A percentile compares a stretch with the other conserved stretches of the same genome.
Conservation (phyloP, 169 alveolate species). For the Eimeria falciformis region DNA sequence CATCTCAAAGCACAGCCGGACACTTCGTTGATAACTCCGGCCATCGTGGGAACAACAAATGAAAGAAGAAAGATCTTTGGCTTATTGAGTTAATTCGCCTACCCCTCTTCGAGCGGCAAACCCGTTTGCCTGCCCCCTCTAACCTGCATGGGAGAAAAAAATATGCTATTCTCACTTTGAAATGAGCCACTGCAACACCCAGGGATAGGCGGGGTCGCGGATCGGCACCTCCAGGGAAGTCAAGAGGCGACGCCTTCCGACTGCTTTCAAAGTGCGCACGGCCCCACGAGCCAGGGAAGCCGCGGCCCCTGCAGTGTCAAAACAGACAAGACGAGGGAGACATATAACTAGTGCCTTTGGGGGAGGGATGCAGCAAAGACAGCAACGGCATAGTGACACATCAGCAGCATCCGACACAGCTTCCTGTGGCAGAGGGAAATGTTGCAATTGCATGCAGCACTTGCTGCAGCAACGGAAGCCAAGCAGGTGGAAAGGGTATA, state of each 20-base stretch:
- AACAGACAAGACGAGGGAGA: not conserved
- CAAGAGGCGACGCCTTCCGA: conserved; percentile 70
- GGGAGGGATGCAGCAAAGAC: not conserved
- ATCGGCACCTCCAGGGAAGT: conserved; percentile 83
- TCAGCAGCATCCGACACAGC: not conserved
- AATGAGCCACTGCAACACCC: conserved; percentile 86
- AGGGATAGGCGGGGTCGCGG: conserved; percentile 83
- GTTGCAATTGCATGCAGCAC: not conserved
- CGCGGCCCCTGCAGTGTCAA: conserved; percentile 59
- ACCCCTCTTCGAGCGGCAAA: too few species aligned
- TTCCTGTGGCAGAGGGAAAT: not conserved
- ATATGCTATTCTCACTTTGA: conserved; percentile 72
- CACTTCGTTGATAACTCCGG: not conserved
- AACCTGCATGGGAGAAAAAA: too few species aligned
- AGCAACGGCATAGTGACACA: not conserved
- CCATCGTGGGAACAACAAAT: not conserved
- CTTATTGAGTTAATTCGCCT: too few species aligned
- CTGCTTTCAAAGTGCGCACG: conserved; percentile 60
- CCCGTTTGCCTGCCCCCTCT: too few species aligned
- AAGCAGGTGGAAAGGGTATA: not conserved
- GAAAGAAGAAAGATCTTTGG: not conserved
- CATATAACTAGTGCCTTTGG: not conserved
- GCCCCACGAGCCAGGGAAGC: conserved; percentile 49
- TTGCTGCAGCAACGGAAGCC: conserved; percentile 27
- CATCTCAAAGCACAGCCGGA: not conserved